A percentile compares a stretch with the other conserved stretches of the same genome.
These are phyloP conservation scores for Debaryomycetaceae sp. DNA, from an alignment of 1,139 yeast species.

Conservation along the genomic window DNA sequence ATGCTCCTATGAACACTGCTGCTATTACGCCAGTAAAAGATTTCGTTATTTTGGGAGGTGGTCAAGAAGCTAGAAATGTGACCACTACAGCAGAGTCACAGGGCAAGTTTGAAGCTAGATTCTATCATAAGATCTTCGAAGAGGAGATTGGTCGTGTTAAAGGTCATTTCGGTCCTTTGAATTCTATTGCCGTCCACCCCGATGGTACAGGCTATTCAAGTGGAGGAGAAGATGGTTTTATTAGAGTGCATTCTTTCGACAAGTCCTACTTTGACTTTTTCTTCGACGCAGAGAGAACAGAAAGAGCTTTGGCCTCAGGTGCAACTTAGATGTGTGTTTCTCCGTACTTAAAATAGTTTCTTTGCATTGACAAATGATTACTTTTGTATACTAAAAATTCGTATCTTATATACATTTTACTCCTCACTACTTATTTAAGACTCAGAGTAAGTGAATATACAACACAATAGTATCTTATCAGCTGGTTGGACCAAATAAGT, in stretches of 20 bases:
- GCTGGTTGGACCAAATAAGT: not conserved
- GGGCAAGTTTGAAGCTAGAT: conserved; percentile 96
- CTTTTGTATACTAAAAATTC: conserved; percentile 1
- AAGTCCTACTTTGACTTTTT: conserved; percentile 88
- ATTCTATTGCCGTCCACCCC: conserved; percentile 92
- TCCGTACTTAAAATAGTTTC: not conserved
- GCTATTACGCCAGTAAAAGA: conserved; percentile 91
- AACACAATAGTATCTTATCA: not conserved
- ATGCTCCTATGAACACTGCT: conserved; percentile 95
- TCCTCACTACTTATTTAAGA: not conserved
- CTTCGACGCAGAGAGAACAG: conserved; percentile 88
- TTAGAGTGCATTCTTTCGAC: conserved; percentile 91
- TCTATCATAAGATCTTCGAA: conserved; percentile 90
- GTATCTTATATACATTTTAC: not conserved
- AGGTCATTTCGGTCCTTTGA: conserved; percentile 99
- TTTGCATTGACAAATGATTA: conserved; percentile 4
- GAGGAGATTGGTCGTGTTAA: conserved; percentile 96
- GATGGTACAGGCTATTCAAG: conserved; percentile 90
- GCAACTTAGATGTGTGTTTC: conserved; percentile 9
- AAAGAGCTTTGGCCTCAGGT: conserved; percentile 45
- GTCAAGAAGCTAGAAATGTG: conserved; percentile 98
- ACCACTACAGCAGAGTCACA: conserved; percentile 92
- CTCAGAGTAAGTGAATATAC: not conserved
- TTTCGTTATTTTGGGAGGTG: conserved; percentile 94
- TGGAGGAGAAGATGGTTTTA: conserved; percentile 98